These are phyloP conservation scores for Mycena floridula DNA, from an alignment of 768 basidiomycete genomes.

Conservation along the genomic window DNA sequence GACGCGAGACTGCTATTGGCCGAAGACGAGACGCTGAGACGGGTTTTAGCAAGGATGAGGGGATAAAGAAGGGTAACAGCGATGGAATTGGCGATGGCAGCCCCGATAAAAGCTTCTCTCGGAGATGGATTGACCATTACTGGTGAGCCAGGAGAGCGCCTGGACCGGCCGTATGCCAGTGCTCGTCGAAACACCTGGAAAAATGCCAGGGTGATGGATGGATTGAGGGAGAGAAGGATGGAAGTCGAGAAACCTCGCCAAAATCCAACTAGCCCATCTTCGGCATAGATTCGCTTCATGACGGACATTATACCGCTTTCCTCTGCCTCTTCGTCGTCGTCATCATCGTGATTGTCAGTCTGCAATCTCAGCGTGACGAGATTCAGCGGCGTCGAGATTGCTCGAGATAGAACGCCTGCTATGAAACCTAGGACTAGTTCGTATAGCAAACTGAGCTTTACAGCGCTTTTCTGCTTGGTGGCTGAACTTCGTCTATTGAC, in stretches of 20 bases:
- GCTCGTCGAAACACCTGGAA: conserved; percentile 45
- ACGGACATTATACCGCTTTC: conserved; percentile 22
- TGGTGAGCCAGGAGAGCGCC: neutral
- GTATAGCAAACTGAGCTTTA: conserved; percentile 34
- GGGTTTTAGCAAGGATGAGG: conserved; percentile 54
- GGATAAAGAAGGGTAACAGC: conserved; percentile 48
- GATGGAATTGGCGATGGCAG: conserved; percentile 44
- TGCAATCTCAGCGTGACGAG: conserved; percentile 52
- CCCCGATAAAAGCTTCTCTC: conserved; percentile 48
- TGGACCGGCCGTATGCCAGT: conserved; percentile 17
- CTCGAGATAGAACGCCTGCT: conserved; percentile 50
- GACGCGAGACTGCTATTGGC: conserved; percentile 10
- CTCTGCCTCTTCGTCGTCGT: conserved; percentile 14
- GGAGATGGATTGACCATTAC: conserved; percentile 26
- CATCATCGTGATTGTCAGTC: conserved; percentile 29
- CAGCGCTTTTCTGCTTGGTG: conserved; percentile 9
- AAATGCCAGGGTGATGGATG: conserved; percentile 50
- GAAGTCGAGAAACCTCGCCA: conserved; percentile 43
- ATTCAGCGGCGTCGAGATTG: conserved; percentile 48
- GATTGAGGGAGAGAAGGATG: conserved; percentile 45
- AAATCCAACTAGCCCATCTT: conserved; percentile 46
- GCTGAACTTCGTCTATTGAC: conserved; percentile 4
- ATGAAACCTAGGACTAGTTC: conserved; percentile 52
- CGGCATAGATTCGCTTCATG: conserved; percentile 36
- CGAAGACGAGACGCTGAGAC: conserved; percentile 30